Conservation (phyloP, 129 eudicot species). For the carrot (Daucus carota) region DH1_v3.0 NC_030383.2:5903001-5903500, state of each 20-base stretch:
- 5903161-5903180: background rate
- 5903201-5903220: conserved; percentile 54
- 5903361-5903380: background rate
- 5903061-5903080: background rate
- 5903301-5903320: conserved; percentile 89
- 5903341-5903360: conserved; percentile 45
- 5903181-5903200: background rate
- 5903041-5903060: conserved; percentile 70
- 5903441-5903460: background rate
- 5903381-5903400: conserved; percentile 9
- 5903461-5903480: conserved; percentile 86
- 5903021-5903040: conserved; percentile 79
- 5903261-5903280: conserved; percentile 74
- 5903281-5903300: conserved; percentile 73
- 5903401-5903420: background rate
- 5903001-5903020: conserved; percentile 69
- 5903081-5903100: background rate
- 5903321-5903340: conserved; percentile 93
- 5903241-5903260: conserved; percentile 83
- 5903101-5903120: background rate
- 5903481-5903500: conserved; percentile 75
- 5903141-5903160: background rate
- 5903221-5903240: conserved; percentile 69
- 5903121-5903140: background rate
- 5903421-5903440: background rate